Evolutionary conservation across 164 flowering plant species (phyloP), one percentile per base, ranked within the genome.

Genomic region (Hamamelis virginiana): DNA sequence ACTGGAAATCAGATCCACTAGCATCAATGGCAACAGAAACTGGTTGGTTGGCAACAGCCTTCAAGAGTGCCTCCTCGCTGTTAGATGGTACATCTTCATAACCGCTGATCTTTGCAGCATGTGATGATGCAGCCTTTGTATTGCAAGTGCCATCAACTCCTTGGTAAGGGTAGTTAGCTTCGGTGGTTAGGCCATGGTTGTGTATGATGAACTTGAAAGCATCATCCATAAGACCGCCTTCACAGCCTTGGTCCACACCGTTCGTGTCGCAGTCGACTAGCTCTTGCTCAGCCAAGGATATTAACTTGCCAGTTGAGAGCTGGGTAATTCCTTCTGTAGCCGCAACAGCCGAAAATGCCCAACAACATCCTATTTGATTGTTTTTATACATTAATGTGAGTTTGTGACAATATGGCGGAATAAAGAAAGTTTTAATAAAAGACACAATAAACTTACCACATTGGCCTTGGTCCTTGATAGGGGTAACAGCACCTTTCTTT

Each of bases 341-440:
- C 3, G 71, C 80, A n/a, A 70, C 72, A 0, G 72, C 74, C 6
- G 77, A 69, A 23, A 77, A 77, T 38, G 80, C 80, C 80, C 74
- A 77, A 47, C 80, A 77, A 50, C 68, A 27, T 48, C 69, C 80
- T 77, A 14, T 18, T 28, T 21, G 0, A 15, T 14, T 3, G 25
- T 11, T 5, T 4, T 1, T 16, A n/a, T n/a, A 38, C 1, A 33
- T 33, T 33, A 2, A 33, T 33, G 41, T 6, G 41, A 33, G 41
- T 33, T 6, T 6, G 6, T 33, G 41, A 33, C 4, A 33, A 2
- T 33, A 33, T 33, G 6, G 41, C 4, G 4, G 6, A 33, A 33
- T 33, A 33, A 33, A 33, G n/a, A n/a, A n/a, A 33, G 41, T 6
- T 33, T 33, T 33, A 33, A 33, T 33, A 33, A 33, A 33, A 33